Percentiles rank a stretch among this genome's conserved stretches.
Conservation (phyloP, 768 basidiomycete species). For the Gloeophyllum trabeum region DNA sequence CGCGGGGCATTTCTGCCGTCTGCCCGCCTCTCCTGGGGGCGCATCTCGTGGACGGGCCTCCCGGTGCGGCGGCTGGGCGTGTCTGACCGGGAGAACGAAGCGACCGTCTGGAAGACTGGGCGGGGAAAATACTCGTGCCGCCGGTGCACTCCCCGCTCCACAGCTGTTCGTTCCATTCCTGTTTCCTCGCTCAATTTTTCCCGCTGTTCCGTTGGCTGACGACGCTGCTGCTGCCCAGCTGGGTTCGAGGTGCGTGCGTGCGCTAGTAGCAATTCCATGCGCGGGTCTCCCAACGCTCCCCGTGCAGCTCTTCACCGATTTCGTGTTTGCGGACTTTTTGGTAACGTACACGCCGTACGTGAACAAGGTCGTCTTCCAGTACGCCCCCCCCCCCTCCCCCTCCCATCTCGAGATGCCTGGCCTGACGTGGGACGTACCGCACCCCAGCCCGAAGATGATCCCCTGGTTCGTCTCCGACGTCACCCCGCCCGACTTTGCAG, state of each 20-base stretch:
- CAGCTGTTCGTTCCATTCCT: no score
- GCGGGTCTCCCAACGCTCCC: background rate
- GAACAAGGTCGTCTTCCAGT: conserved; percentile 85
- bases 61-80: no score
- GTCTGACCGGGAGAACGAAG: no score
- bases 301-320: conserved; percentile 76
- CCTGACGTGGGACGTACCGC: background rate
- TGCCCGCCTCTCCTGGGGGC: no score
- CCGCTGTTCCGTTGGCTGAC: no score
- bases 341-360: conserved; percentile 83
- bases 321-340: conserved; percentile 89
- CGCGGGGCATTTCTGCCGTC: no score
- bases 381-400: conserved; percentile 14
- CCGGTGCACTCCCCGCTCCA: no score
- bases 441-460: conserved; percentile 74
- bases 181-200: no score
- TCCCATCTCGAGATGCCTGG: conserved; percentile 1
- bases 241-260: conserved; percentile 68
- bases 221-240: no score
- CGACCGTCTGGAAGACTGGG: no score
- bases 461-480: conserved; percentile 99
- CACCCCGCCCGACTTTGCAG: conserved; percentile 72
- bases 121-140: no score
- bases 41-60: no score
- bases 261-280: background rate